These are phyloP conservation scores for Geotrichum citri-aurantii DNA, from an alignment of 1,139 yeast species.

Conservation along the genomic window DNA sequence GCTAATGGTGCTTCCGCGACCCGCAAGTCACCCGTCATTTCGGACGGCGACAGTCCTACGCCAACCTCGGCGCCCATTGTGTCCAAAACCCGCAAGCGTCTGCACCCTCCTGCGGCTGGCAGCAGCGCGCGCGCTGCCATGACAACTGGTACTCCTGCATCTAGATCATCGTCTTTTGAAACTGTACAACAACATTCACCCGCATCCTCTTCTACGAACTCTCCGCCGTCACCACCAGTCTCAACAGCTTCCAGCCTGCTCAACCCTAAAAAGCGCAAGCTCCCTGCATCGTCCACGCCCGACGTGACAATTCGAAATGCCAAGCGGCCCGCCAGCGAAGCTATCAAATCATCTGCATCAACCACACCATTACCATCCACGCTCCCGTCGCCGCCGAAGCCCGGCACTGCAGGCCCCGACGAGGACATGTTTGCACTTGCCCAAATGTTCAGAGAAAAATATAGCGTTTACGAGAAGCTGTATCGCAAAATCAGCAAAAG, in stretches of 20 bases:
- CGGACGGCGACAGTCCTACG: not conserved
- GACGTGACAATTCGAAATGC: not conserved
- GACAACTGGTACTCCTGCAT: not conserved
- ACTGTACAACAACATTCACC: not conserved
- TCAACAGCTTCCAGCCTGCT: not conserved
- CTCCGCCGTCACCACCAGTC: not conserved
- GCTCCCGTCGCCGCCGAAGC: conserved; percentile 11
- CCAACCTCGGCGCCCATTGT: not conserved
- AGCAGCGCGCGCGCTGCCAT: not conserved
- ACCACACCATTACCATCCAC: not conserved
- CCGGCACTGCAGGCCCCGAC: conserved; percentile 3
- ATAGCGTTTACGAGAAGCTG: conserved; percentile 36
- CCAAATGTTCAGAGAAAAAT: conserved; percentile 33
- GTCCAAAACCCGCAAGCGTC: not conserved
- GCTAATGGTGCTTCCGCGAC: not conserved
- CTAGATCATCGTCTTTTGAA: not conserved
- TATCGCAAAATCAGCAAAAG: conserved; percentile 24
- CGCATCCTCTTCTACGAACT: not conserved
- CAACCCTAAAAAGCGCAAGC: not conserved
- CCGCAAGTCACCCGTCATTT: not conserved
- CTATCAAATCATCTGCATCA: not conserved
- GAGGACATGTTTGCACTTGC: conserved; percentile 37
- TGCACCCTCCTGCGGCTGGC: not conserved
- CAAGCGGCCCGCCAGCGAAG: not conserved
- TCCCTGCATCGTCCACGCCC: not conserved